A percentile compares a stretch with the other conserved stretches of the same genome.
Evolutionary conservation across 2,329 filamentous ascomycete genomes (phyloP).

Genomic region (Peltaster fructicola): DNA sequence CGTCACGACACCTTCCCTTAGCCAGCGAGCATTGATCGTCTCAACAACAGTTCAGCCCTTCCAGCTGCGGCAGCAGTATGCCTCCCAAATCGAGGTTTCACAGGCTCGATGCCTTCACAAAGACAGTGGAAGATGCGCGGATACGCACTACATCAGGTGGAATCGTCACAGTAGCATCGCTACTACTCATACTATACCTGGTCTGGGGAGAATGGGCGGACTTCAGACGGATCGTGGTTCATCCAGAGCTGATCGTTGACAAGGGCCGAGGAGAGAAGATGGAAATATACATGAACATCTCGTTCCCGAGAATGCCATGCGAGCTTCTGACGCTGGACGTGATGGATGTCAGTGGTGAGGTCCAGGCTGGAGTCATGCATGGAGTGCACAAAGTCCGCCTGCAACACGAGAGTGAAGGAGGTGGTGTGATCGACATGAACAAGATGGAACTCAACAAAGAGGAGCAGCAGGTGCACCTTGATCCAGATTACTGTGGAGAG

Average conservation of each 20-base stretch:
- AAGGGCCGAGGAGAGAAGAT: constrained; percentile 96
- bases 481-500: constrained; percentile 78
- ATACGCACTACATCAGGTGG: constrained; percentile 42
- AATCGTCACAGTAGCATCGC: constrained; percentile 47
- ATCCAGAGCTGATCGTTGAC: constrained; percentile 88
- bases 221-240: constrained; percentile 69
- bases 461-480: constrained; percentile 60
- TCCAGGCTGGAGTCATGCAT: constrained; percentile 85
- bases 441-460: constrained; percentile 51
- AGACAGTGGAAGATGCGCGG: constrained; percentile 95
- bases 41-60: no score
- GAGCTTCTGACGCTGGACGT: constrained; percentile 93
- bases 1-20: no score
- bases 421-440: constrained; percentile 53
- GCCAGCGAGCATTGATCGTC: no score
- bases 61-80: no score
- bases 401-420: constrained; percentile 52
- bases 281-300: constrained; percentile 97
- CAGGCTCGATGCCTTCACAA: constrained; percentile 94
- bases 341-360: constrained; percentile 96
- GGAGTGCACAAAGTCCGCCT: constrained; percentile 85
- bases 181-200: constrained; percentile 75
- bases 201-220: constrained; percentile 93
- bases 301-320: constrained; percentile 84
- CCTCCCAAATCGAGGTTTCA: constrained; percentile 84